Conservation (phyloP, 2,329 filamentous ascomycete genomes). For the Alternaria atra region DNA sequence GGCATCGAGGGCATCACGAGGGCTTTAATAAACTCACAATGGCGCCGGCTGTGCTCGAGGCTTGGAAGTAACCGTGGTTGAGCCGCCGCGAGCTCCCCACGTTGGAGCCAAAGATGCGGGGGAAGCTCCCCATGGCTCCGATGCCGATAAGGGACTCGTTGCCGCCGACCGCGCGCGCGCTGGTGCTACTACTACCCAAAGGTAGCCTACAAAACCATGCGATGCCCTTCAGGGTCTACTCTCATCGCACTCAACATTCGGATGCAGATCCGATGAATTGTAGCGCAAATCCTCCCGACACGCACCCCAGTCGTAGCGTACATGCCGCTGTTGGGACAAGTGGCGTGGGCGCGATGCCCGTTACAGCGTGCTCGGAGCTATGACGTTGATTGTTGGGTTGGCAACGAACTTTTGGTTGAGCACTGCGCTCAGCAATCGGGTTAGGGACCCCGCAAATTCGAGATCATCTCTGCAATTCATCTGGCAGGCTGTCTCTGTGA, state of each 20-base stretch:
- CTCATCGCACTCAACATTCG: neutral
- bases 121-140: constrained; percentile 17
- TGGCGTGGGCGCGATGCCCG: constrained; percentile 34
- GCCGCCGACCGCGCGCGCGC: constrained; percentile 9
- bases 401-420: constrained; percentile 46
- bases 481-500: constrained; percentile 1
- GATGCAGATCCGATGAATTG: constrained; percentile 22
- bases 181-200: neutral
- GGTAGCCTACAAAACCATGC: constrained; percentile 4
- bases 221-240: neutral
- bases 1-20: constrained; percentile 17
- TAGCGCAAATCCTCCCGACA: constrained; percentile 29
- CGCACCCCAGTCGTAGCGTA: constrained; percentile 8
- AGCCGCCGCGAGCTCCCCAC: constrained; percentile 34
- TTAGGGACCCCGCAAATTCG: constrained; percentile 42
- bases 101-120: constrained; percentile 31
- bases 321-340: constrained; percentile 31
- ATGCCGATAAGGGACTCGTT: constrained; percentile 20
- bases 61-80: constrained; percentile 19
- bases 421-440: constrained; percentile 38
- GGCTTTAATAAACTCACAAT: constrained; percentile 6
- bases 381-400: constrained; percentile 41
- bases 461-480: constrained; percentile 21
- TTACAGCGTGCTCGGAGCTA: constrained; percentile 34
- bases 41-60: constrained; percentile 12